phyloP scores from a whole-genome alignment of 176 grass and related monocot genomes.

The Zoysia pacifica region DNA sequence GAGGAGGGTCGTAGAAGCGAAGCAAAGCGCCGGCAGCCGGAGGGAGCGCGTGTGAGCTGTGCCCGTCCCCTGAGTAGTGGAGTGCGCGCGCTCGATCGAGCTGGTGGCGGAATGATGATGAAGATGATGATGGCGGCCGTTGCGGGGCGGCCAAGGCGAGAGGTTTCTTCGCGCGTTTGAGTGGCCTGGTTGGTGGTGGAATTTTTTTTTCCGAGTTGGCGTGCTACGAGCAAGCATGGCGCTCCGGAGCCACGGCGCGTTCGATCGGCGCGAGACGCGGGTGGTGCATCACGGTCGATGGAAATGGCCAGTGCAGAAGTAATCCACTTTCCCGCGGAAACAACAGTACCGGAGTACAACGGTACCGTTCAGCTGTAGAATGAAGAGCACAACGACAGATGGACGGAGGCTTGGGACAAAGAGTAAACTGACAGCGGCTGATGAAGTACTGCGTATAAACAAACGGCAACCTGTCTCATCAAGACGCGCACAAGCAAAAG shows the following conservation, averaged over 20 bases:
- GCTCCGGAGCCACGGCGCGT: no score
- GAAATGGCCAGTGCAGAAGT: no score
- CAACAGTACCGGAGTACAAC: no score
- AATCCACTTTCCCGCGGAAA: no score
- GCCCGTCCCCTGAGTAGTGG: background rate
- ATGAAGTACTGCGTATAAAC: background rate
- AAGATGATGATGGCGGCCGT: background rate
- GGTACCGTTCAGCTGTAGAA: background rate
- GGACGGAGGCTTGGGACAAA: background rate
- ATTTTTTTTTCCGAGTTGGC: no score
- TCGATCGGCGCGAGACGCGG: no score
- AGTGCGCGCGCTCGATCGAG: background rate
- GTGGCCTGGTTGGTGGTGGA: background rate
- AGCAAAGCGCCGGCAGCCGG: conserved; percentile 19
- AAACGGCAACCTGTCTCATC: conserved; percentile 18
- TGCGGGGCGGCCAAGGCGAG: background rate
- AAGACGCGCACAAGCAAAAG: conserved; percentile 17
- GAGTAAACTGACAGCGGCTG: conserved; percentile 22
- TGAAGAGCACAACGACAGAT: no score
- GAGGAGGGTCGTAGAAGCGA: conserved; percentile 35
- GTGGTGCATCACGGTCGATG: no score
- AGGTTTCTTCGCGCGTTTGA: background rate
- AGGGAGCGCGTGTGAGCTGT: background rate
- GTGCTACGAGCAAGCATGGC: no score
- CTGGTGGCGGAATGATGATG: conserved; percentile 14